phyloP scores from a whole-genome alignment of 495 filamentous ascomycete genomes.

The Symbiotaphrina buchneri region DNA sequence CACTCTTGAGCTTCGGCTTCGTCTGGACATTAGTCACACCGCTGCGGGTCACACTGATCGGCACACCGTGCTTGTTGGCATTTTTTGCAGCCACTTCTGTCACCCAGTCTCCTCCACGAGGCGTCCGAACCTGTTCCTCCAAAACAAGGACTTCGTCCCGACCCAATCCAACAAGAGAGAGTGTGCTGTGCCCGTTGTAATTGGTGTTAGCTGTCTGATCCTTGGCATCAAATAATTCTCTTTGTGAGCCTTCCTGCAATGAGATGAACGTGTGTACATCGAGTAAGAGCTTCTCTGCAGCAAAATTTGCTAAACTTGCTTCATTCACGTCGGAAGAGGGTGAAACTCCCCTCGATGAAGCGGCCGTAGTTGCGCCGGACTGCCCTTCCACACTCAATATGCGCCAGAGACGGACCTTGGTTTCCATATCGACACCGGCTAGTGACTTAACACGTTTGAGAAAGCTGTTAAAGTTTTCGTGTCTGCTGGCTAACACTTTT shows the following conservation, averaged over 20 bases:
- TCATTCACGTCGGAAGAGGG: slow-evolving; percentile 19
- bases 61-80: slow-evolving; percentile 13
- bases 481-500: slow-evolving; percentile 43
- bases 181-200: slow-evolving; percentile 47
- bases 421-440: slow-evolving; percentile 35
- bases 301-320: slow-evolving; percentile 17
- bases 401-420: slow-evolving; percentile 64
- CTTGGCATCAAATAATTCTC: slow-evolving; percentile 41
- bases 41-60: slow-evolving; percentile 16
- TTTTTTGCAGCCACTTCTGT: slow-evolving; percentile 24
- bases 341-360: slow-evolving; percentile 29
- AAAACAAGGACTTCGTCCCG: slow-evolving; percentile 50
- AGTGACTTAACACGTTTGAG: slow-evolving; percentile 46
- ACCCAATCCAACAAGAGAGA: slow-evolving; percentile 39
- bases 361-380: slow-evolving; percentile 29
- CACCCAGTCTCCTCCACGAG: slow-evolving; percentile 34
- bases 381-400: slow-evolving; percentile 20
- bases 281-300: slow-evolving; percentile 43
- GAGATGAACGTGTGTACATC: slow-evolving; percentile 48
- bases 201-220: slow-evolving; percentile 57
- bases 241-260: slow-evolving; percentile 40
- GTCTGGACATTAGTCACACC: slow-evolving; percentile 10
- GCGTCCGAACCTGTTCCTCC: slow-evolving; percentile 43
- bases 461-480: slow-evolving; percentile 44
- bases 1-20: slow-evolving; percentile 16